Evolutionary conservation across 1,284 basidiomycete genomes (phyloP).

Genomic region (Xanthoconium separans): DNA sequence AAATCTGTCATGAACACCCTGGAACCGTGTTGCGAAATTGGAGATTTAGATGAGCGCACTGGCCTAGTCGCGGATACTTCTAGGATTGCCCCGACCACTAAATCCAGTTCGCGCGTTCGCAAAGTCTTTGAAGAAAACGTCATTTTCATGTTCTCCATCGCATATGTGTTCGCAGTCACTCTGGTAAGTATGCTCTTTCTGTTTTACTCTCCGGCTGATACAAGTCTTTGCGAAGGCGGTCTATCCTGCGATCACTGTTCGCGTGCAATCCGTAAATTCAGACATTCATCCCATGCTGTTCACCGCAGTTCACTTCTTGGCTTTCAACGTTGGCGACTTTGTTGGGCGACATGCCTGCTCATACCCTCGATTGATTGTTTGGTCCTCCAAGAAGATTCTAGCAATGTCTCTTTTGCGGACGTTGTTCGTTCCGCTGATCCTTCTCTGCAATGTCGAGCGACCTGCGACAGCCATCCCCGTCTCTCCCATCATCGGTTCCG

Average conservation of each 20-base stretch:
- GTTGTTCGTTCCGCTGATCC: conserved; percentile 79
- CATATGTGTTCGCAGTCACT: conserved; percentile 77
- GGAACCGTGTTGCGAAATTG: conserved; percentile 32
- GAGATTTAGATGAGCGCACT: conserved; percentile 32
- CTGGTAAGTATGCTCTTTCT: conserved; percentile 54
- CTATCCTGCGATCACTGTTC: conserved; percentile 82
- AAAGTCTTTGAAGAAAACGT: conserved; percentile 65
- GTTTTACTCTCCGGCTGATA: conserved; percentile 2
- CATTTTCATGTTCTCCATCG: conserved; percentile 69
- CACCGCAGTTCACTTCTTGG: conserved; percentile 67
- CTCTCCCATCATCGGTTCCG: conserved; percentile 65
- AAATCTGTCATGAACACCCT: conserved; percentile 46
- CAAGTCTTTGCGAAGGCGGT: conserved; percentile 55
- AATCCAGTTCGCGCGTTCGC: conserved; percentile 44
- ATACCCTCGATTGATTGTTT: conserved; percentile 62
- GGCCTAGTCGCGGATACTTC: conserved; percentile 36
- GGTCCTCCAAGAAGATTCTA: conserved; percentile 63
- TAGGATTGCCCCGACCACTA: conserved; percentile 19
- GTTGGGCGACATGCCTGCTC: conserved; percentile 73
- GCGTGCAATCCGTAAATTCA: conserved; percentile 64
- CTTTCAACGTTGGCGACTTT: conserved; percentile 79
- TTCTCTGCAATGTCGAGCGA: conserved; percentile 77
- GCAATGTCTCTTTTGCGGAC: conserved; percentile 67
- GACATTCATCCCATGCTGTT: conserved; percentile 63
- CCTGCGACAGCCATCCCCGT: conserved; percentile 24